phyloP scores from a whole-genome alignment of 2,329 filamentous ascomycete species.

The Epichloe sibirici region DNA sequence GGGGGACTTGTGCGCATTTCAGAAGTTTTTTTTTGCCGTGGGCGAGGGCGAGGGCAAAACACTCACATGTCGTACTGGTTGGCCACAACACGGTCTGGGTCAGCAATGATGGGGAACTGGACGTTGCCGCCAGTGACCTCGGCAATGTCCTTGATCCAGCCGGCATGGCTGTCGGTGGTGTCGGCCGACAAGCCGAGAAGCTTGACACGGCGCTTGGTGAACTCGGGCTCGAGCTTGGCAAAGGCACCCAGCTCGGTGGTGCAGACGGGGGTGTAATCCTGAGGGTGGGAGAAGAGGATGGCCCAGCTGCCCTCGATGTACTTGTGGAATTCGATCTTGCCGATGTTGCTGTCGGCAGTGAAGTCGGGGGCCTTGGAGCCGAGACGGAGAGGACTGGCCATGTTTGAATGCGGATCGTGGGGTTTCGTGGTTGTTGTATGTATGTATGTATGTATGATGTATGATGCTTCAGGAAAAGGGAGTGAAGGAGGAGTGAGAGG shows the following conservation, averaged over 20 bases:
- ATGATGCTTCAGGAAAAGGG: not conserved
- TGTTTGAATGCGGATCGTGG: constrained; percentile 8
- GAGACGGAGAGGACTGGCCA: constrained; percentile 41
- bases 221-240: constrained; percentile 78
- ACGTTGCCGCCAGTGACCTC: constrained; percentile 62
- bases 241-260: constrained; percentile 93
- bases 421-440: not conserved
- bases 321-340: constrained; percentile 71
- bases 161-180: constrained; percentile 68
- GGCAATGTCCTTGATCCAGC: constrained; percentile 84
- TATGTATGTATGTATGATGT: too few species aligned
- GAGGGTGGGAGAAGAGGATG: constrained; percentile 74
- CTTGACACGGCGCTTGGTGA: constrained; percentile 77
- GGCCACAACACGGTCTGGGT: constrained; percentile 65
- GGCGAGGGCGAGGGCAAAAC: too few species aligned
- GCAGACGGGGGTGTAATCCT: constrained; percentile 90
- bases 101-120: constrained; percentile 69
- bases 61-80: constrained; percentile 68
- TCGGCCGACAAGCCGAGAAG: constrained; percentile 86
- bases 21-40: too few species aligned
- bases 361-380: constrained; percentile 67
- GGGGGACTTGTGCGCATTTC: not conserved
- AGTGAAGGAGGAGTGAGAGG: not conserved
- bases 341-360: constrained; percentile 66
- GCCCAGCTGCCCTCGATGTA: constrained; percentile 71